phyloP scores from a whole-genome alignment of 2,329 filamentous ascomycete species.

The Diaporthe sp. region DNA sequence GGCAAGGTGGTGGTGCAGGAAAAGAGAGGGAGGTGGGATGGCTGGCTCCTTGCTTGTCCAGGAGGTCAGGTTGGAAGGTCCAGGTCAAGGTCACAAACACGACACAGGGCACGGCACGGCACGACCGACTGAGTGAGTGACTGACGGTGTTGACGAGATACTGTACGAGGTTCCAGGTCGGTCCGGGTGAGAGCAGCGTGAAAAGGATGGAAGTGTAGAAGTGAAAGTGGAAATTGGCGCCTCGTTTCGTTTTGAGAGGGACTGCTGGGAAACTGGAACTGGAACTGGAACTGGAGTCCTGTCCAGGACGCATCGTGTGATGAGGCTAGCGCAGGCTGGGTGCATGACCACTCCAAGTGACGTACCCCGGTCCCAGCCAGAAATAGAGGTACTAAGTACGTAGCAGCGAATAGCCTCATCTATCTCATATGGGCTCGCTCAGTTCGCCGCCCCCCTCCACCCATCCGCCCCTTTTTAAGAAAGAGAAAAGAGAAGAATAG shows the following conservation, averaged over 20 bases:
- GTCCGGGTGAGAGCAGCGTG: conserved; percentile 27
- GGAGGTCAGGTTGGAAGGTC: conserved; percentile 20
- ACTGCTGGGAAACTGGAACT: conserved; percentile 24
- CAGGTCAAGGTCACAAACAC: conserved; percentile 29
- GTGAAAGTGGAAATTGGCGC: conserved; percentile 38
- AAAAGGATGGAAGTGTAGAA: conserved; percentile 22
- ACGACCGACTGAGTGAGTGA: conserved; percentile 25
- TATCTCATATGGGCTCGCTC: conserved; percentile 2
- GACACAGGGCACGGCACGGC: conserved; percentile 27
- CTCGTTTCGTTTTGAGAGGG: conserved; percentile 40
- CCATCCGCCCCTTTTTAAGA: not conserved
- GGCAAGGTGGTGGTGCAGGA: conserved; percentile 29
- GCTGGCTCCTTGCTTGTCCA: conserved; percentile 16
- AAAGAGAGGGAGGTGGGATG: conserved; percentile 26
- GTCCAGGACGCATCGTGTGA: conserved; percentile 34
- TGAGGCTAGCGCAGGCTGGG: conserved; percentile 35
- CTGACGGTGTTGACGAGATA: conserved; percentile 30
- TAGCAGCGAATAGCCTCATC: conserved; percentile 34
- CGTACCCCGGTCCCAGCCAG: conserved; percentile 33
- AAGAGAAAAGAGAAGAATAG: not conserved
- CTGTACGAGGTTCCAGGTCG: conserved; percentile 19
- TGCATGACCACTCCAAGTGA: conserved; percentile 34
- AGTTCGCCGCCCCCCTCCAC: not conserved
- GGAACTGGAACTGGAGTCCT: conserved; percentile 21
- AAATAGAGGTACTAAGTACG: conserved; percentile 32